These are phyloP conservation scores for Lasiodiplodia sp. DNA, from an alignment of 2,329 filamentous ascomycete genomes.

Conservation along the genomic window DNA sequence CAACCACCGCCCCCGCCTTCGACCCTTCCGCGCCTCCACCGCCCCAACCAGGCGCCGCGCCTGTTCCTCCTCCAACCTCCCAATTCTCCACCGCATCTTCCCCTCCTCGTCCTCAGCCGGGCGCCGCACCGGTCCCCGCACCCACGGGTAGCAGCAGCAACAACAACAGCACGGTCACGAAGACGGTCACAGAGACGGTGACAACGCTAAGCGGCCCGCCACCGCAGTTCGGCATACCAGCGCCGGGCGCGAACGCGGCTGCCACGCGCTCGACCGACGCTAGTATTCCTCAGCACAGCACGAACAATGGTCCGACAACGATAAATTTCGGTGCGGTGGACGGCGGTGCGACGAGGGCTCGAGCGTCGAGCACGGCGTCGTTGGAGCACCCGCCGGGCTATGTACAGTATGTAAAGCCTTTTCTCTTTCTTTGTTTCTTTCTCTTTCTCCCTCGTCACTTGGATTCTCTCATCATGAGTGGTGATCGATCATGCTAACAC, in stretches of 20 bases:
- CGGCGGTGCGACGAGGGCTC: conserved; percentile 34
- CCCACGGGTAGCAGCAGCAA: conserved; percentile 37
- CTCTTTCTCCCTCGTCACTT: not conserved
- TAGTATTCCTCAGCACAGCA: conserved; percentile 36
- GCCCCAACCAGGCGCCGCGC: conserved; percentile 43
- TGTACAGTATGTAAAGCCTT: conserved; percentile 42
- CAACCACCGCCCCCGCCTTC: conserved; percentile 38
- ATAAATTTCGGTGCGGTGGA: conserved; percentile 46
- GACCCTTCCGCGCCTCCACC: conserved; percentile 39
- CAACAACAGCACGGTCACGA: conserved; percentile 37
- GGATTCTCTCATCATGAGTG: not conserved
- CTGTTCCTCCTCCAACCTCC: conserved; percentile 27
- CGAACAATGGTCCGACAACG: conserved; percentile 42
- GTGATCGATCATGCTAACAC: not conserved
- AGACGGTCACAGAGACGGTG: conserved; percentile 44
- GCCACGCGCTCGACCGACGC: conserved; percentile 40
- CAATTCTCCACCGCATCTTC: not conserved
- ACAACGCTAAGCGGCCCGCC: conserved; percentile 41
- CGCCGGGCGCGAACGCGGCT: conserved; percentile 44
- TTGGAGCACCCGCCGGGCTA: conserved; percentile 57
- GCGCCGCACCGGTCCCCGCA: conserved; percentile 47
- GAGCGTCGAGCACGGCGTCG: conserved; percentile 32
- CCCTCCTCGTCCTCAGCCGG: conserved; percentile 52
- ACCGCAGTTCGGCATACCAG: conserved; percentile 50
- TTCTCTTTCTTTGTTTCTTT: not conserved